Evolutionary conservation across 192 early-diverging fungal species (phyloP).

Genomic region (Coemansia sp.): DNA sequence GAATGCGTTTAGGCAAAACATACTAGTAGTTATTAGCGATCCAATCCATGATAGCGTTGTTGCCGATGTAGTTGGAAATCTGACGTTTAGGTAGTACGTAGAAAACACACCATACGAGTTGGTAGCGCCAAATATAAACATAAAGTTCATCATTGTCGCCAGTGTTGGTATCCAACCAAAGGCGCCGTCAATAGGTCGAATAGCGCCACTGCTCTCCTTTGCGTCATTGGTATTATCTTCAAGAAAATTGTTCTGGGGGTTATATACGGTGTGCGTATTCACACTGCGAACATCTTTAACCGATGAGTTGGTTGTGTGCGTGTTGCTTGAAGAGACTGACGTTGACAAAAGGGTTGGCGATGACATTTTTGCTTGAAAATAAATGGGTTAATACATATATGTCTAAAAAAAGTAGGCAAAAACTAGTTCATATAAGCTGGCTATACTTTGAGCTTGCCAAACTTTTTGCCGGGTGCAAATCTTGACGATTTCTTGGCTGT

Average conservation of each 20-base stretch:
- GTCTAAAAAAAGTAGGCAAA: not conserved
- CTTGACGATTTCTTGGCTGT: not conserved
- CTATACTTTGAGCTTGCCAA: not conserved
- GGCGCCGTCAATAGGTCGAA: conserved; percentile 17
- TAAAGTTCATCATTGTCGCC: conserved; percentile 19
- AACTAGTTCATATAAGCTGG: not conserved
- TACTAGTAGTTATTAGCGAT: conserved; percentile 27
- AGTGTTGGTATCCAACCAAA: conserved; percentile 42
- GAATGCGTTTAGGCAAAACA: conserved; percentile 27
- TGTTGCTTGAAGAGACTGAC: not conserved
- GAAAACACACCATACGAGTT: conserved; percentile 50
- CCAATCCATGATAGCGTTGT: conserved; percentile 44
- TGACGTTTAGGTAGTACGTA: conserved; percentile 41
- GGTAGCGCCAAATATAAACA: conserved; percentile 42
- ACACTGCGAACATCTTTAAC: not conserved
- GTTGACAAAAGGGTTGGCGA: not conserved
- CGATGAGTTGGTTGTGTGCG: not conserved
- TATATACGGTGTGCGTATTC: not conserved
- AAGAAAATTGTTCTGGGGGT: not conserved
- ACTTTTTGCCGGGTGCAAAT: not conserved
- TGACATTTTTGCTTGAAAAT: not conserved
- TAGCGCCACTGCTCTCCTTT: not conserved
- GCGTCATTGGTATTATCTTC: not conserved
- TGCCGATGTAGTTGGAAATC: conserved; percentile 20
- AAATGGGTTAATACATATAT: not conserved